These are phyloP conservation scores for Evernia prunastri DNA, from an alignment of 495 filamentous ascomycete genomes.

Conservation along the genomic window DNA sequence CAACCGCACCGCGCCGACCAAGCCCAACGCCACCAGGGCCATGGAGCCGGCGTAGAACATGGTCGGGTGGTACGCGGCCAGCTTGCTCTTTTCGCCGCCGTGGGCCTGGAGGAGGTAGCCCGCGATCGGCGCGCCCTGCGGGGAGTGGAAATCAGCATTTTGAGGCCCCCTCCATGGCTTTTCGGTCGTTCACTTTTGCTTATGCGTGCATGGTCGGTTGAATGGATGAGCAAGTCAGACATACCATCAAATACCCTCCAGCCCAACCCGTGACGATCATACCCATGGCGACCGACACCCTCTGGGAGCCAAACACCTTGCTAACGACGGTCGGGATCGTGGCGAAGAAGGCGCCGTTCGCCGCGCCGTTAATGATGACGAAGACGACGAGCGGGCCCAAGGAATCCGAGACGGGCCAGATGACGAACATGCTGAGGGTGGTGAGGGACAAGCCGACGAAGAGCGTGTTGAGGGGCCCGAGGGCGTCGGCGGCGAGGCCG, in stretches of 20 bases:
- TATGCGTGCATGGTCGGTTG: no score
- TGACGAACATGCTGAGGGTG: conserved; percentile 48
- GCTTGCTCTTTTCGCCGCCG: conserved; percentile 35
- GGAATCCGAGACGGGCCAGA: conserved; percentile 51
- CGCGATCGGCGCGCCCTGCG: conserved; percentile 48
- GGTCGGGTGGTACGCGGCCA: conserved; percentile 49
- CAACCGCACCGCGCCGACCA: conserved; percentile 30
- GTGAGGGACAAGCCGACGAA: conserved; percentile 42
- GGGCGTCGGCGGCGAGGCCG: conserved; percentile 44
- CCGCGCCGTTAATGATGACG: conserved; percentile 47
- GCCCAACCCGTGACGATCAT: conserved; percentile 57
- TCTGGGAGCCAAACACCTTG: conserved; percentile 48
- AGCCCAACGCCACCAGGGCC: conserved; percentile 30
- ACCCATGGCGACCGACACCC: conserved; percentile 51
- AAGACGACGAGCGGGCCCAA: conserved; percentile 48
- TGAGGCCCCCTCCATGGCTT: no score
- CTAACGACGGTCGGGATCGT: conserved; percentile 56
- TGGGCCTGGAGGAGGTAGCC: conserved; percentile 50
- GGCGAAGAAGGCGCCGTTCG: conserved; percentile 54
- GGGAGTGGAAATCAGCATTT: neutral
- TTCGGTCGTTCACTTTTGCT: no score
- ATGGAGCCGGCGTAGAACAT: conserved; percentile 52
- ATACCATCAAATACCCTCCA: conserved; percentile 48
- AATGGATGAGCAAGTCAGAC: neutral
- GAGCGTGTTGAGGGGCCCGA: conserved; percentile 48